Base-by-base conservation (phyloP, 2,329 filamentous ascomycete species). In the Sporothrix dimorphospora region DNA sequence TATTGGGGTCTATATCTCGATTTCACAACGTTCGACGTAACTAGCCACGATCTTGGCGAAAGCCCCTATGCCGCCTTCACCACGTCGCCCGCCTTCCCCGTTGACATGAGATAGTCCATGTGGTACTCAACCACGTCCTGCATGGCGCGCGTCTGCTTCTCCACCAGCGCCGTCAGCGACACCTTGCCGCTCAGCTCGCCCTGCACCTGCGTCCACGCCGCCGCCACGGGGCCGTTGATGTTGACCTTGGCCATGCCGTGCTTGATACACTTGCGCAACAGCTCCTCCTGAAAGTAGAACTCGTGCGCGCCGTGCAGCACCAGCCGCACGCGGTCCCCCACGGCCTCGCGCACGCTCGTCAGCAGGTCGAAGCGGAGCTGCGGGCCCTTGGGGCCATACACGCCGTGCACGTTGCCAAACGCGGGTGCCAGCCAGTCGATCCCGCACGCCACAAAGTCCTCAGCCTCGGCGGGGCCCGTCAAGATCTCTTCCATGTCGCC, bases 361-460 rank as follows among this genome's bases (percentile, higher is more conserved):
- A 88, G 80, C 3, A 82, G 78, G 30, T 82, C 87, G 78, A 88
- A 91, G 76, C 92, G 89, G n/a, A 91, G 79, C 78, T 85, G 83
- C 27, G 89, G 87, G 0, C 91, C 91, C 19, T 87, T 81, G 0
- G 88, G 85, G 0, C 91, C 91, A 79, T 94, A 93, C 76, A 90
- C 88, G 5, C 91, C 91, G 80, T 94, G 91, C 59, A 94, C 89
- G 77, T 93, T 94, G 3, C 91, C 91, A 81, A 94, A 92, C 0
- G 90, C 90, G 0, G 91, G 92, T 2, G 92, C 92, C 16, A 94
- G 82, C 82, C 90, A 91, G 76, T 94, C 89, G 77, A 94, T 91
- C 0, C 91, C 91, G 12, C 90, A 91, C 2, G 83, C 85, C 3
- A 92, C 86, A 76, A 94, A 94, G 76, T 92, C 88, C 74, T 89